These are phyloP conservation scores for Talaromyces proteolyticus DNA, from an alignment of 495 filamentous ascomycete species.

Conservation along the genomic window DNA sequence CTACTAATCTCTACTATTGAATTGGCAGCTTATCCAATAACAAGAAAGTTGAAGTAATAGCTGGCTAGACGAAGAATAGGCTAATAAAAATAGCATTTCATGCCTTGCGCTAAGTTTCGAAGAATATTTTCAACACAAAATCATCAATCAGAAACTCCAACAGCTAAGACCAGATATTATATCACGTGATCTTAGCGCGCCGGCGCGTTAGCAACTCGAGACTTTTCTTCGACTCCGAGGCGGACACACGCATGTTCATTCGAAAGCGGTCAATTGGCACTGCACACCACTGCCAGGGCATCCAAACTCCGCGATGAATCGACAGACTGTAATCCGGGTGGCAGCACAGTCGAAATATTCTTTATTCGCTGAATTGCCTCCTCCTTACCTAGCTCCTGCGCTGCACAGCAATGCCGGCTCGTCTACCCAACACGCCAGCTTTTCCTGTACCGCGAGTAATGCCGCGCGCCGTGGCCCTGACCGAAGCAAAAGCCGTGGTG, in stretches of 20 bases:
- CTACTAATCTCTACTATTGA: no score
- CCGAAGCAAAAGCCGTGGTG: slow-evolving; percentile 55
- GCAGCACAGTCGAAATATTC: slow-evolving; percentile 25
- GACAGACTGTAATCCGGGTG: slow-evolving; percentile 27
- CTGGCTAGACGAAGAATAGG: no score
- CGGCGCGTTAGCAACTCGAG: not conserved
- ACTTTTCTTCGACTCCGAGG: not conserved
- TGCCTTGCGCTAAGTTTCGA: no score
- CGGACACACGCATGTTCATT: no score
- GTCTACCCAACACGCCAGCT: slow-evolving; percentile 33
- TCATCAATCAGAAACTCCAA: no score
- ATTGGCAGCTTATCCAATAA: no score
- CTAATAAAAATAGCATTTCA: no score
- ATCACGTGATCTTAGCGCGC: not conserved
- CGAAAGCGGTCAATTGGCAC: not conserved
- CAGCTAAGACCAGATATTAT: no score
- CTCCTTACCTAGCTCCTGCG: slow-evolving; percentile 38
- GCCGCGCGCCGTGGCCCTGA: slow-evolving; percentile 32
- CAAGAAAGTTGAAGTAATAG: no score
- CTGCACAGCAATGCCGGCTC: slow-evolving; percentile 32
- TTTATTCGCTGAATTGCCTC: slow-evolving; percentile 32
- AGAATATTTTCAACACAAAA: no score
- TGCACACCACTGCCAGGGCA: not conserved
- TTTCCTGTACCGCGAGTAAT: slow-evolving; percentile 32
- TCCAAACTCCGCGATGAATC: slow-evolving; percentile 27